Percentiles rank a stretch among this genome's conserved stretches.
phyloP scores from a whole-genome alignment of 75 land plant species.

The Azolla pinnata region DNA sequence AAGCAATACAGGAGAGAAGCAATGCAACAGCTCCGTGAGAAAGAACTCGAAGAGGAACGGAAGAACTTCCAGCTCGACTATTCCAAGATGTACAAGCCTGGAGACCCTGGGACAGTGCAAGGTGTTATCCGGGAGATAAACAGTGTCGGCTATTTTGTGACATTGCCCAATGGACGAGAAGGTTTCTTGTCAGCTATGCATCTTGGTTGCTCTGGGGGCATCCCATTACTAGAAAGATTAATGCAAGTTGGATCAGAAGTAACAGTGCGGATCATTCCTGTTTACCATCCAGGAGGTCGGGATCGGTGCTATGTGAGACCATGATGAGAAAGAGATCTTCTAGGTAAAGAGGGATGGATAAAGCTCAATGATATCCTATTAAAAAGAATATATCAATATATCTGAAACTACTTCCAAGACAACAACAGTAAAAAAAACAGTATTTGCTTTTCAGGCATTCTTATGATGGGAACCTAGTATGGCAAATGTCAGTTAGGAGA shows the following conservation, averaged over 20 bases:
- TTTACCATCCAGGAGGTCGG: background rate
- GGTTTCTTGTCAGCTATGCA: background rate
- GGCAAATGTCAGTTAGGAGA: too few species aligned
- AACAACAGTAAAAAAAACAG: too few species aligned
- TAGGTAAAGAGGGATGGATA: too few species aligned
- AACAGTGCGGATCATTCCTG: background rate
- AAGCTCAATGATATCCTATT: too few species aligned
- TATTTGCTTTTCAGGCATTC: too few species aligned
- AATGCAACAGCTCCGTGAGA: background rate
- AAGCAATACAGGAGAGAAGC: background rate
- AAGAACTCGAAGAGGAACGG: background rate
- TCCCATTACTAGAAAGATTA: background rate
- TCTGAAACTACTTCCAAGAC: too few species aligned
- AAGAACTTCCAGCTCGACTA: background rate
- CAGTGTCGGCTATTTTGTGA: background rate
- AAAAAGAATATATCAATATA: too few species aligned
- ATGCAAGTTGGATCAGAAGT: background rate
- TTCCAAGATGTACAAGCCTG: background rate
- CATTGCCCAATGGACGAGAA: background rate
- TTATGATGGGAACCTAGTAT: too few species aligned
- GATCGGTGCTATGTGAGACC: background rate
- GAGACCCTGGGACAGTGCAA: slow-evolving; percentile 1
- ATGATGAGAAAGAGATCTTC: too few species aligned
- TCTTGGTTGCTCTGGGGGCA: background rate
- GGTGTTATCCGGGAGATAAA: background rate